phyloP scores from a whole-genome alignment of 805 yeast genomes.

The Saccharomycopsis schoenii region DNA sequence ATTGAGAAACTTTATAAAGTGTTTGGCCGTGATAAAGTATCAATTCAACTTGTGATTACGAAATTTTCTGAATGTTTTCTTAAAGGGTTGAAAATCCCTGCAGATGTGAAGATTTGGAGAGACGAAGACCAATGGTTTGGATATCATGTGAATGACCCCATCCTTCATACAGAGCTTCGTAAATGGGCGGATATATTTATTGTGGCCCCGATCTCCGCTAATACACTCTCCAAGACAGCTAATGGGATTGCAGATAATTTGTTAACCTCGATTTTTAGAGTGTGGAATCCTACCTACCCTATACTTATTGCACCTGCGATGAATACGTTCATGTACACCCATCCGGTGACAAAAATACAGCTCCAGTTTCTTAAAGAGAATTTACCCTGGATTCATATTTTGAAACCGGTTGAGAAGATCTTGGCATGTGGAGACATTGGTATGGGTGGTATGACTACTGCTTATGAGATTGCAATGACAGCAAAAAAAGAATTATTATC shows the following conservation, averaged over 20 bases:
- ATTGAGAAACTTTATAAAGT: constrained; percentile 78
- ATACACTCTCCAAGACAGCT: constrained; percentile 64
- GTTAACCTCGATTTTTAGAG: constrained; percentile 61
- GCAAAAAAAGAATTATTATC: constrained; percentile 30
- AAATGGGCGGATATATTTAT: constrained; percentile 79
- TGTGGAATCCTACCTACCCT: constrained; percentile 71
- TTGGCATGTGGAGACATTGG: constrained; percentile 77
- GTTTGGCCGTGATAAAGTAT: constrained; percentile 62
- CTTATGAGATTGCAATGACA: constrained; percentile 70
- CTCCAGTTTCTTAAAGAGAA: constrained; percentile 52
- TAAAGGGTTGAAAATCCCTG: constrained; percentile 50
- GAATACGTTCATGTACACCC: constrained; percentile 78
- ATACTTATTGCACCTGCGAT: constrained; percentile 74
- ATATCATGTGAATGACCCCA: constrained; percentile 55
- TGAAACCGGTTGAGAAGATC: constrained; percentile 76
- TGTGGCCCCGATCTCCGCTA: constrained; percentile 72
- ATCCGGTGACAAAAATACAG: constrained; percentile 70
- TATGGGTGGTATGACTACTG: constrained; percentile 89
- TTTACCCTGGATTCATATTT: constrained; percentile 62
- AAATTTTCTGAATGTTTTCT: constrained; percentile 65
- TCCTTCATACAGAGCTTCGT: constrained; percentile 66
- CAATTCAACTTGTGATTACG: constrained; percentile 80
- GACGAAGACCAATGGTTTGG: constrained; percentile 72
- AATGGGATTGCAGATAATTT: constrained; percentile 73
- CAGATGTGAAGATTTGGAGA: constrained; percentile 76